Evolutionary conservation across 139 green algal species (phyloP), one percentile per base, ranked within the genome.

Genomic region (Dunaliella primolecta): DNA sequence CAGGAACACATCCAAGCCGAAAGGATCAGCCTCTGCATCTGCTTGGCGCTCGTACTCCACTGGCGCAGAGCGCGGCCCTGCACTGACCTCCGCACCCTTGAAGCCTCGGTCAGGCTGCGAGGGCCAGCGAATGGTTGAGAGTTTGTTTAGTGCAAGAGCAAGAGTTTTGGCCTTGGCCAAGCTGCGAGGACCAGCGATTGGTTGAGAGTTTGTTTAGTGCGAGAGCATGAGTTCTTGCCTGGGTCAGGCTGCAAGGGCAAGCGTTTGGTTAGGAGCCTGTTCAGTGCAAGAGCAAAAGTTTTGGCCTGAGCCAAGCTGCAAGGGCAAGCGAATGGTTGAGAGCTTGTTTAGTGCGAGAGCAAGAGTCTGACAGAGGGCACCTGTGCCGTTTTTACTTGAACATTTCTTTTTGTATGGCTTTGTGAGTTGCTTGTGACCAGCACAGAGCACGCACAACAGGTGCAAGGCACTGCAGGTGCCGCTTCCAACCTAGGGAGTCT

Each of bases 1-100:
- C 24, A 98, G 84, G 84, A 98, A 97, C 84, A 95, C 86, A 82
- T 98, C 97, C 86, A 99, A 89, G 3, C 97, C 97, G 88, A 99
- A 99, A 1, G 95, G 96, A 90, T 99, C 97, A 0, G 91, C 95
- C 89, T 98, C 95, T 56, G 89, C 84, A 7, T 82, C 89, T 24
- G 81, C 70, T 74, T 84, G 89, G 88, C 94, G 89, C 92, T 99
- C 97, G 89, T 99, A 99, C 91, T 99, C 90, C 70, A 98, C 89
- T 2, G 93, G 92, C 27, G 3, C 74, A 23, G n/a, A 64, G 36
- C 84, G 64, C 23, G 56, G 34, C 55, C 56, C 80, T 33, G n/a
- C 72, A 24, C 30, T 81, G 37, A 84, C 64, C 56, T 71, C 37
- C 1, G 83, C 80, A 1, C 87, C 90, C 36, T 90, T 89, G 90